Percentiles rank a stretch among this genome's conserved stretches.
Evolutionary conservation across 768 basidiomycete genomes (phyloP).

Genomic region (Sutorius australiensis): DNA sequence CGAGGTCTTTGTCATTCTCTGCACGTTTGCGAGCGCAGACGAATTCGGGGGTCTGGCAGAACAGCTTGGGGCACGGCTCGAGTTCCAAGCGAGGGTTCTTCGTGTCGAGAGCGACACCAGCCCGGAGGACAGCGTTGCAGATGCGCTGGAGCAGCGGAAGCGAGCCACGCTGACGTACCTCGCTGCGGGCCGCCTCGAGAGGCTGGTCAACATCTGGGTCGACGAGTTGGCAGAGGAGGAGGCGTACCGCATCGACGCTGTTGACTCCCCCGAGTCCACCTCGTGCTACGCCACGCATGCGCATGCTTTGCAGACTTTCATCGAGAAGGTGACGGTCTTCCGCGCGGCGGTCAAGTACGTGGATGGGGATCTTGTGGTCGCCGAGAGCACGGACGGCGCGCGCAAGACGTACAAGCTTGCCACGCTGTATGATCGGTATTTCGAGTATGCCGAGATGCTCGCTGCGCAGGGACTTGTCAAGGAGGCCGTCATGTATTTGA

Average conservation of each 20-base stretch:
- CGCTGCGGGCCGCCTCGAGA: slow-evolving; percentile 84
- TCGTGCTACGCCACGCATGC: slow-evolving; percentile 78
- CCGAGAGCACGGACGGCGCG: slow-evolving; percentile 36
- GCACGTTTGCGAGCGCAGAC: slow-evolving; percentile 83
- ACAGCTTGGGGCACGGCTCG: slow-evolving; percentile 86
- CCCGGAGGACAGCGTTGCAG: slow-evolving; percentile 34
- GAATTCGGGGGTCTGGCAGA: slow-evolving; percentile 88
- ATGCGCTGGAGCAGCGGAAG: slow-evolving; percentile 56
- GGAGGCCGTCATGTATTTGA: slow-evolving; percentile 76
- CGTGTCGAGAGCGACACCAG: slow-evolving; percentile 47
- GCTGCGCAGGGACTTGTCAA: slow-evolving; percentile 86
- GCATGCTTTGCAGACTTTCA: slow-evolving; percentile 84
- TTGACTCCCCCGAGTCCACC: slow-evolving; percentile 37
- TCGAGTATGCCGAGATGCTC: slow-evolving; percentile 92
- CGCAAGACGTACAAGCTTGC: slow-evolving; percentile 78
- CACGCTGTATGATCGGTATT: slow-evolving; percentile 85
- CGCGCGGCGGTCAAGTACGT: slow-evolving; percentile 77
- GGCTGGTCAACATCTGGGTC: slow-evolving; percentile 86
- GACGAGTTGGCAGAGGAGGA: slow-evolving; percentile 91
- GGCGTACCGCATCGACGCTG: slow-evolving; percentile 40
- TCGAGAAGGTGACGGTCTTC: slow-evolving; percentile 97
- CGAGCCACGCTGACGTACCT: slow-evolving; percentile 92
- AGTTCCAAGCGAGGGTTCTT: slow-evolving; percentile 71
- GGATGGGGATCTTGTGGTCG: slow-evolving; percentile 60
- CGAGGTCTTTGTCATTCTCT: slow-evolving; percentile 93